A percentile compares a stretch with the other conserved stretches of the same genome.
phyloP scores from a whole-genome alignment of 2,329 filamentous ascomycete species.

The Exophiala bonariae region DNA sequence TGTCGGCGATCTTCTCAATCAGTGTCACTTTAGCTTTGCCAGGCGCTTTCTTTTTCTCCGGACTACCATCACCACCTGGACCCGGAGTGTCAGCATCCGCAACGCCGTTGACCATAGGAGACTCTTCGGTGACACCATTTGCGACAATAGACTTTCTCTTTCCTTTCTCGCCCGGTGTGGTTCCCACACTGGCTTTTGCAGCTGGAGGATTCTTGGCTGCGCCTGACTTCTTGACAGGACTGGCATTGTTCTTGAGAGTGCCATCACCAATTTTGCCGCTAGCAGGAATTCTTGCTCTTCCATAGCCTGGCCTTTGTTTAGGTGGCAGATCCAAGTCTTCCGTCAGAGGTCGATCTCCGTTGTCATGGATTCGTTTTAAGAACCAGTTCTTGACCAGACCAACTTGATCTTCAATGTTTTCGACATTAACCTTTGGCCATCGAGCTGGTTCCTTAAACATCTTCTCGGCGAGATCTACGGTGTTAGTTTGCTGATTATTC shows the following conservation, averaged over 20 bases:
- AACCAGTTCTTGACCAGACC: constrained; percentile 91
- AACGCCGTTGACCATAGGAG: constrained; percentile 21
- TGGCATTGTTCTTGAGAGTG: constrained; percentile 34
- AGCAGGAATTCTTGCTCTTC: constrained; percentile 45
- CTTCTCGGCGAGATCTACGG: constrained; percentile 35
- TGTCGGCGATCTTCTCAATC: background rate
- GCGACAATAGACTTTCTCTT: constrained; percentile 23
- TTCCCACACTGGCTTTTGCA: constrained; percentile 10
- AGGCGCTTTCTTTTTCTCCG: constrained; percentile 32
- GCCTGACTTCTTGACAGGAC: constrained; percentile 43
- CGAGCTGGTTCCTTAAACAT: constrained; percentile 64
- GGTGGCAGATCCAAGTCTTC: constrained; percentile 94
- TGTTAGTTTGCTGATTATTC: constrained; percentile 54
- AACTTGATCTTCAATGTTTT: constrained; percentile 77
- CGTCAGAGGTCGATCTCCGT: constrained; percentile 76
- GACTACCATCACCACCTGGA: constrained; percentile 21
- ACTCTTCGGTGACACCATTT: constrained; percentile 19
- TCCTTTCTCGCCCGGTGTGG: constrained; percentile 22
- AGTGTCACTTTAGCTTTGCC: constrained; percentile 4
- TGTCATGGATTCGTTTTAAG: constrained; percentile 80
- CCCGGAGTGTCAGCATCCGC: constrained; percentile 16
- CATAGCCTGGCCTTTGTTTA: constrained; percentile 69
- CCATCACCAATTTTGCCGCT: constrained; percentile 45
- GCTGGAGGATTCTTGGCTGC: constrained; percentile 24
- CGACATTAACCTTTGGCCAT: constrained; percentile 74